Conservation (phyloP, 2,329 filamentous ascomycete genomes). For the Canariomyces notabilis region DNA sequence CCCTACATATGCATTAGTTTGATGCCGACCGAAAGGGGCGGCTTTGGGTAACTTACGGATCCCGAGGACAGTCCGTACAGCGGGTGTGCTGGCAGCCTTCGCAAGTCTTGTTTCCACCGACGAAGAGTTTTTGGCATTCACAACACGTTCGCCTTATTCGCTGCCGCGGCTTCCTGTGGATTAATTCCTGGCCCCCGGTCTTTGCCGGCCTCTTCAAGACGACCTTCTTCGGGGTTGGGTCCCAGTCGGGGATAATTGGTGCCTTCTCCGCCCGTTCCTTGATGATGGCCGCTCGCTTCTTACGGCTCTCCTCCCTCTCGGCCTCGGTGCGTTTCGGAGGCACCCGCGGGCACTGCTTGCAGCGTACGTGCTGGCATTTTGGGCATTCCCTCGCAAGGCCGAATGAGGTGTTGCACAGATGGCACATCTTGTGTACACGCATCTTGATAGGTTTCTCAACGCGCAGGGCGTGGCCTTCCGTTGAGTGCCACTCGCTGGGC, state of each 20-base stretch:
- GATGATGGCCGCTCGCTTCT: constrained; percentile 43
- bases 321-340: constrained; percentile 61
- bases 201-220: constrained; percentile 60
- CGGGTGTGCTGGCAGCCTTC: constrained; percentile 64
- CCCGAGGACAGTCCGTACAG: constrained; percentile 75
- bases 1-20: constrained; percentile 35
- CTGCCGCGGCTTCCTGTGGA: constrained; percentile 67
- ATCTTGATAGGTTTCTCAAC: constrained; percentile 73
- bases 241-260: constrained; percentile 48
- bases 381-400: constrained; percentile 67
- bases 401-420: constrained; percentile 72
- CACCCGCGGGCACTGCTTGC: constrained; percentile 72
- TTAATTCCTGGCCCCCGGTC: constrained; percentile 63
- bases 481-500: constrained; percentile 48
- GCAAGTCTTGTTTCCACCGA: constrained; percentile 57
- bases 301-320: constrained; percentile 48
- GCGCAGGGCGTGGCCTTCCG: constrained; percentile 53
- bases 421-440: constrained; percentile 74
- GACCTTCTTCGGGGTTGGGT: constrained; percentile 43
- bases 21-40: background rate
- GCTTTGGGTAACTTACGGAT: constrained; percentile 56
- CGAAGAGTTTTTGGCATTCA: constrained; percentile 62
- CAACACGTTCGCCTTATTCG: constrained; percentile 73
- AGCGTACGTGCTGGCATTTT: constrained; percentile 73
- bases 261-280: constrained; percentile 55